These are phyloP conservation scores for Glebionis coronaria DNA, from an alignment of 129 eudicot species.

Conservation along the genomic window DNA sequence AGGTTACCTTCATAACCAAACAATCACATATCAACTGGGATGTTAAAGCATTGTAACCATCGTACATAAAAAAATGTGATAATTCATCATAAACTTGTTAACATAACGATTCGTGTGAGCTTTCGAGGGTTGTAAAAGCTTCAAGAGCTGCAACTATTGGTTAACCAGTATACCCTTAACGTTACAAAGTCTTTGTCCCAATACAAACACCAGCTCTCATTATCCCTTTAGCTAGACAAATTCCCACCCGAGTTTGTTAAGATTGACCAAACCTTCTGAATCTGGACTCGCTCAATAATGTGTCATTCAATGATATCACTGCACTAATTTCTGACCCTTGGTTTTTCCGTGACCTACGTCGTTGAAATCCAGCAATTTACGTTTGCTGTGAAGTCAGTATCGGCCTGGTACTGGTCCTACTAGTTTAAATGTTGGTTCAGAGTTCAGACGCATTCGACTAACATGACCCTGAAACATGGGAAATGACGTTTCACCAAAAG, in stretches of 20 bases:
- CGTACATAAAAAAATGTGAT: too few species aligned
- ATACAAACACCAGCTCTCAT: slow-evolving; percentile 76
- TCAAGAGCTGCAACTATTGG: slow-evolving; percentile 14
- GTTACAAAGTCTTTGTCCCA: not conserved
- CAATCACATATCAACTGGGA: too few species aligned
- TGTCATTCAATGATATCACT: slow-evolving; percentile 48
- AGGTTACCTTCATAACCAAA: too few species aligned
- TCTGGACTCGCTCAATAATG: slow-evolving; percentile 66
- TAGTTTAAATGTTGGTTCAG: too few species aligned
- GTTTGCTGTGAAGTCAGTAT: slow-evolving; percentile 50
- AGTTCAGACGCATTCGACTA: too few species aligned
- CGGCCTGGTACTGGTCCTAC: slow-evolving; percentile 46
- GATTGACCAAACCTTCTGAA: slow-evolving; percentile 69
- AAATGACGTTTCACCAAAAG: too few species aligned
- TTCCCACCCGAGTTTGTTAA: slow-evolving; percentile 63
- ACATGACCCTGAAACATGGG: too few species aligned
- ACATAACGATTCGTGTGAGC: too few species aligned
- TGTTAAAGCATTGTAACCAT: too few species aligned
- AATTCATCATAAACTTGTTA: too few species aligned
- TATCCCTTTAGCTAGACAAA: slow-evolving; percentile 66
- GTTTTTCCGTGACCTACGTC: slow-evolving; percentile 66
- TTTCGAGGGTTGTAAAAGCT: too few species aligned
- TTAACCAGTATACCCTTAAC: slow-evolving; percentile 47
- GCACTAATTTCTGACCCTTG: slow-evolving; percentile 56
- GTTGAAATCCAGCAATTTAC: slow-evolving; percentile 57